phyloP scores from a whole-genome alignment of 352 stramenopile genomes.

The Aphanomyces euteiches region DNA sequence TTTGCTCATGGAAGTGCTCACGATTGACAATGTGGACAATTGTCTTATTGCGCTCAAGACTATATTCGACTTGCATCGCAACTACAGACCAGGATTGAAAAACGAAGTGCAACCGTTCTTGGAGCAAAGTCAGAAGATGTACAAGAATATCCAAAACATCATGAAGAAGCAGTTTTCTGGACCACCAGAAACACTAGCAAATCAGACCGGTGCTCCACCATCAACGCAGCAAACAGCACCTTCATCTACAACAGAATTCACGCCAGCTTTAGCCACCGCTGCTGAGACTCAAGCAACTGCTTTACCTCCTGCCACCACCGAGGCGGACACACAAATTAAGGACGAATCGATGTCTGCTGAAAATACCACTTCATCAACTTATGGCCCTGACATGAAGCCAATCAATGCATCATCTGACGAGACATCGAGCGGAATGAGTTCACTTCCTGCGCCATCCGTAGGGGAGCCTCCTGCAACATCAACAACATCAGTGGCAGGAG shows the following conservation, averaged over 20 bases:
- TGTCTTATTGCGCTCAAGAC: conserved; percentile 92
- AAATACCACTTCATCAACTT: neutral
- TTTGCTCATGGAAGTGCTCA: conserved; percentile 91
- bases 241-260: too few species aligned
- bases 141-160: conserved; percentile 79
- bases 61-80: conserved; percentile 97
- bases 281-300: conserved; percentile 2
- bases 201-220: conserved; percentile 6
- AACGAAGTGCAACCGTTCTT: conserved; percentile 89
- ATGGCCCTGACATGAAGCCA: neutral
- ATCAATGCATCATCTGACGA: conserved; percentile 24
- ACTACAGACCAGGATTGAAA: conserved; percentile 87
- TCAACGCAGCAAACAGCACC: neutral
- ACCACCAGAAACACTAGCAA: conserved; percentile 36
- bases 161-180: conserved; percentile 83
- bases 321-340: neutral
- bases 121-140: conserved; percentile 87
- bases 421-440: too few species aligned
- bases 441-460: neutral
- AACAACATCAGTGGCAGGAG: neutral
- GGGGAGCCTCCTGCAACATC: neutral
- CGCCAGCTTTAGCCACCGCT: conserved; percentile 3
- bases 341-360: conserved; percentile 12
- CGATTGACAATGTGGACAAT: conserved; percentile 97
- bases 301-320: neutral